Base-by-base conservation (phyloP, 352 stramenopile genomes). In the Pythium aristosporum region DNA sequence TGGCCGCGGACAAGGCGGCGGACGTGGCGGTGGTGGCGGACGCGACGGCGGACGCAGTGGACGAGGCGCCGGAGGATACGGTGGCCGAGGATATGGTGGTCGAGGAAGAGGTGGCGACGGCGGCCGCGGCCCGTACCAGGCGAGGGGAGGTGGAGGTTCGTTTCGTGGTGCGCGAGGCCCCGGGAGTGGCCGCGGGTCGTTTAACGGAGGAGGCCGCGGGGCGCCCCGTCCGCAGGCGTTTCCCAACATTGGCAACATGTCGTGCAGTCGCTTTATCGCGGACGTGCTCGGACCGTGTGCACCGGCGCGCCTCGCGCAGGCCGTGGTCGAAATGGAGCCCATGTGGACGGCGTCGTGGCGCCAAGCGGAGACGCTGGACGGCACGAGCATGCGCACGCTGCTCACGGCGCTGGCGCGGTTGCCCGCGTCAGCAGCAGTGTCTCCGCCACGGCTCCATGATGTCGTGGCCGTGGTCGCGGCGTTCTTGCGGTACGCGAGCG, bases 321-420 rank as follows among this genome's bases (percentile, higher is more conserved):
- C 68, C 3, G 72, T 89, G 9, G 57, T 69, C 2, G 60, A 75
- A 0, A 47, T 71, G 39, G 60, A 76, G 28, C 68, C 73, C 44
- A 43, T 69, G 37, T 91, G 82, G 82, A 61, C 65, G 9, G 74
- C 69, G 36, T 79, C 79, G 60, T 91, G 82, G 82, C 69, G 72
- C 41, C 57, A 66, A 8, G 68, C 64, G 0, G 65, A 63, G 5
- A 59, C 53, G n/a, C 64, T 91, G 15, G 73, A 77, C 15, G 52
- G 61, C 2, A 72, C 75, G 47, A 73, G 70, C 13, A 30, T 89
- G 13, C 68, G 72, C 10, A 64, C 73, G 5, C 48, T 91, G 25
- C 53, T 91, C 42, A 71, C 70, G 7, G 68, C 82, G 1, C 21
- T 91, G n/a, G 69, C 76, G 5, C 60, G 82, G 20, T 47, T 89